Conservation (phyloP, 208 protist genomes). For the Angomonas ambiguus region DNA sequence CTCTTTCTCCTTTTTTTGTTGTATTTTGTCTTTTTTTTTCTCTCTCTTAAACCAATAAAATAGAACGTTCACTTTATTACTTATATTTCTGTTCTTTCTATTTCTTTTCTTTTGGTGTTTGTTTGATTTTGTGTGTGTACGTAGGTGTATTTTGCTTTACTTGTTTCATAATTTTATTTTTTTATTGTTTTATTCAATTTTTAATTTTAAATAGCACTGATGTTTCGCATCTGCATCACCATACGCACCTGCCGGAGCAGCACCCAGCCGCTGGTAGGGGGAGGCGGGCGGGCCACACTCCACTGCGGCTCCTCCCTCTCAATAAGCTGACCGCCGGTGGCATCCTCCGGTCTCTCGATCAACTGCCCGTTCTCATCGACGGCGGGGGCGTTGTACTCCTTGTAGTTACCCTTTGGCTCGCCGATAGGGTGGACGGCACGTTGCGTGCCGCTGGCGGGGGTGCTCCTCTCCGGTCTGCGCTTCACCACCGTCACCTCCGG, state of each 20-base stretch:
- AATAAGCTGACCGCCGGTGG: constrained; percentile 19
- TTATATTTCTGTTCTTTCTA: neutral
- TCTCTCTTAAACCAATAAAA: neutral
- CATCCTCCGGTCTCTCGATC: constrained; percentile 3
- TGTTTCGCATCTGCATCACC: constrained; percentile 30
- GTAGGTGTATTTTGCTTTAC: neutral
- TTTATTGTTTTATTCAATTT: constrained; percentile 11
- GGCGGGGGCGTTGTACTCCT: constrained; percentile 9
- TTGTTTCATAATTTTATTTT: constrained; percentile 4
- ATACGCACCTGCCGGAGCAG: constrained; percentile 27
- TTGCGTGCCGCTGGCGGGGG: neutral
- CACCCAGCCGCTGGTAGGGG: constrained; percentile 19
- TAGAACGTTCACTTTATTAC: neutral
- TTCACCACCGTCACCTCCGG: neutral
- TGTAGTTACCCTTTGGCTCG: constrained; percentile 13
- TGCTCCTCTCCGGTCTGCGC: neutral
- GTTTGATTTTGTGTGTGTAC: neutral
- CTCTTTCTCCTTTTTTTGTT: constrained; percentile 1
- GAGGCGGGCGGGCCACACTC: constrained; percentile 18
- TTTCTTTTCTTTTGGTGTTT: constrained; percentile 11
- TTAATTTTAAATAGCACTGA: constrained; percentile 24
- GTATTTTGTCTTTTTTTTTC: constrained; percentile 13
- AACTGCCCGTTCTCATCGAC: constrained; percentile 8
- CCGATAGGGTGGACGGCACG: neutral
- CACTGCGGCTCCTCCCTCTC: constrained; percentile 29